These are phyloP conservation scores for Diaporthe eres DNA, from an alignment of 2,329 filamentous ascomycete genomes.

Conservation along the genomic window DNA sequence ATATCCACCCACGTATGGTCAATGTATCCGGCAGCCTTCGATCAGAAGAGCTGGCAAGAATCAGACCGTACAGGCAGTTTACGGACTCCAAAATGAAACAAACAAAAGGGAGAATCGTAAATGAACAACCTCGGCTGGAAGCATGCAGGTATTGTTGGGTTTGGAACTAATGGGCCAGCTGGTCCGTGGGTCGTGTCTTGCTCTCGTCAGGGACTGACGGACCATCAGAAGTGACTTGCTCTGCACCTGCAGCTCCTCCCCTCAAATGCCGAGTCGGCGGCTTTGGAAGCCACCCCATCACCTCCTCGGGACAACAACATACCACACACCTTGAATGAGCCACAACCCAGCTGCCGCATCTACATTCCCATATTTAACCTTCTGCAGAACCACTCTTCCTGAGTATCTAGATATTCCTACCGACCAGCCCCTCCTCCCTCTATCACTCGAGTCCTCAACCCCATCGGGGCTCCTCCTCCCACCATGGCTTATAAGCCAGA, in stretches of 20 bases:
- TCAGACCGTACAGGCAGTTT: neutral
- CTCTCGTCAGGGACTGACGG: neutral
- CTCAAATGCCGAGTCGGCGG: slow-evolving; percentile 20
- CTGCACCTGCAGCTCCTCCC: slow-evolving; percentile 16
- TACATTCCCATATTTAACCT: neutral
- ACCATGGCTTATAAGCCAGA: slow-evolving; percentile 47
- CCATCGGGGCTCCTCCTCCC: slow-evolving; percentile 30
- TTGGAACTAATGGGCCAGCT: neutral
- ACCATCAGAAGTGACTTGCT: neutral
- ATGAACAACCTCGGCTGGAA: neutral
- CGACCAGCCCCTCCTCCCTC: neutral
- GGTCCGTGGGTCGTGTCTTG: neutral
- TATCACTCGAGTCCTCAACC: neutral
- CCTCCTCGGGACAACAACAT: slow-evolving; percentile 12
- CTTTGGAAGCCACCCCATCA: slow-evolving; percentile 14
- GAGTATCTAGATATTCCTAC: slow-evolving; percentile 5
- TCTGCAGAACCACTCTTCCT: neutral
- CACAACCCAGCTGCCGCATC: neutral
- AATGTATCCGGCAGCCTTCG: neutral
- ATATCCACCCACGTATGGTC: neutral
- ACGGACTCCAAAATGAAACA: neutral
- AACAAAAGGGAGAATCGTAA: neutral
- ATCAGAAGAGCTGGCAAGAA: neutral
- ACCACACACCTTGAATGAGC: slow-evolving; percentile 2
- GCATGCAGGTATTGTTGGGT: neutral